Evolutionary conservation across 23 red algal genomes (phyloP).

Genomic region (Cyanidioschyzon merolae): DNA sequence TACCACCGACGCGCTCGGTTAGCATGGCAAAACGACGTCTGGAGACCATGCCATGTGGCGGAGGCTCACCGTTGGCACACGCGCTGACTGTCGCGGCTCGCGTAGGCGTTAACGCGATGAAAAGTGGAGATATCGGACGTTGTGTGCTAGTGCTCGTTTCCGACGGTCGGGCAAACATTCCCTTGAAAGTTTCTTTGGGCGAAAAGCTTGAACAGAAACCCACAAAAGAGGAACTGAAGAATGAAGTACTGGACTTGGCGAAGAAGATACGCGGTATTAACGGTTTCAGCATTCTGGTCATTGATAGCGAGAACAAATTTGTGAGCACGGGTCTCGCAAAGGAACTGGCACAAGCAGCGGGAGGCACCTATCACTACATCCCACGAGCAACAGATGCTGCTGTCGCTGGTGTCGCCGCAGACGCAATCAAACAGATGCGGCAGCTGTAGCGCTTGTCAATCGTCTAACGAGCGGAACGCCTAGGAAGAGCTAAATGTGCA

Average conservation of each 20-base stretch:
- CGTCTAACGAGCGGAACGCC: neutral
- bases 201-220: conserved; percentile 70
- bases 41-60: conserved; percentile 99
- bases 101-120: conserved; percentile 67
- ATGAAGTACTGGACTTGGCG: conserved; percentile 75
- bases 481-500: too few relatives aligned
- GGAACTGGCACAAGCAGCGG: conserved; percentile 64
- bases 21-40: conserved; percentile 93
- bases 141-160: conserved; percentile 83
- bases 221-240: conserved; percentile 85
- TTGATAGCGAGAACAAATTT: conserved; percentile 99
- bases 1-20: conserved; percentile 88
- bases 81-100: conserved; percentile 58
- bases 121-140: conserved; percentile 88
- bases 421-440: conserved; percentile 63
- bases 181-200: conserved; percentile 55
- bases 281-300: conserved; percentile 61
- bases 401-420: conserved; percentile 67
- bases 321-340: conserved; percentile 93
- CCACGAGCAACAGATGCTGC: conserved; percentile 86
- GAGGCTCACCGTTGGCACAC: conserved; percentile 92
- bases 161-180: conserved; percentile 92
- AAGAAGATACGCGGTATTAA: conserved; percentile 51
- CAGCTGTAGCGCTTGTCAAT: neutral
- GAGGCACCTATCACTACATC: conserved; percentile 84